Evolutionary conservation across 176 grass and related monocot species (phyloP).

Genomic region (Otatea glauca): DNA sequence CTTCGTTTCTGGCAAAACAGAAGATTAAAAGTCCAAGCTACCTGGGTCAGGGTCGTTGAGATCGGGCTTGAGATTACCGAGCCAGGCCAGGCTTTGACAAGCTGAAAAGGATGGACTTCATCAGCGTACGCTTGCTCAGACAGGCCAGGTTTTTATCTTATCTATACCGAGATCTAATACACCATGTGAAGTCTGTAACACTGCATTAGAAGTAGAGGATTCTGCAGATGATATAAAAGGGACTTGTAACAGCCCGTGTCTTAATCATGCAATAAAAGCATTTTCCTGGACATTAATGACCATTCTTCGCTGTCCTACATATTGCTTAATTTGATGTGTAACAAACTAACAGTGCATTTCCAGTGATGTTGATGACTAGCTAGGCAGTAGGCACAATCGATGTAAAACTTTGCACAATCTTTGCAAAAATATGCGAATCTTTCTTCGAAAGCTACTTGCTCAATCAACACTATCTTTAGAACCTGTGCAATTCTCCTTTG

Average conservation of each 20-base stretch:
- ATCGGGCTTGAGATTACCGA: no score
- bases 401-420: not conserved
- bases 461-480: not conserved
- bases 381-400: not conserved
- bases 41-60: no score
- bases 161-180: no score
- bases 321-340: slow-evolving; percentile 17
- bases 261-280: slow-evolving; percentile 24
- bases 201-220: not conserved
- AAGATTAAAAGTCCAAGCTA: not conserved
- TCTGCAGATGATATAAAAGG: slow-evolving; percentile 18
- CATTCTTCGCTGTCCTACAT: not conserved
- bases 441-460: not conserved
- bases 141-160: no score
- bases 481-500: slow-evolving; percentile 9
- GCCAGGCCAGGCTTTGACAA: no score
- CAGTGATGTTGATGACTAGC: slow-evolving; percentile 11
- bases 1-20: slow-evolving; percentile 3
- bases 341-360: slow-evolving; percentile 31
- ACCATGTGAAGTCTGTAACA: not conserved
- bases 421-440: not conserved
- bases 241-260: not conserved
- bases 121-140: not conserved
- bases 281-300: slow-evolving; percentile 22
- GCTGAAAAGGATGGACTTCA: not conserved